A percentile compares a stretch with the other conserved stretches of the same genome.
Evolutionary conservation across 768 basidiomycete species (phyloP).

Genomic region (Epithele typhae): DNA sequence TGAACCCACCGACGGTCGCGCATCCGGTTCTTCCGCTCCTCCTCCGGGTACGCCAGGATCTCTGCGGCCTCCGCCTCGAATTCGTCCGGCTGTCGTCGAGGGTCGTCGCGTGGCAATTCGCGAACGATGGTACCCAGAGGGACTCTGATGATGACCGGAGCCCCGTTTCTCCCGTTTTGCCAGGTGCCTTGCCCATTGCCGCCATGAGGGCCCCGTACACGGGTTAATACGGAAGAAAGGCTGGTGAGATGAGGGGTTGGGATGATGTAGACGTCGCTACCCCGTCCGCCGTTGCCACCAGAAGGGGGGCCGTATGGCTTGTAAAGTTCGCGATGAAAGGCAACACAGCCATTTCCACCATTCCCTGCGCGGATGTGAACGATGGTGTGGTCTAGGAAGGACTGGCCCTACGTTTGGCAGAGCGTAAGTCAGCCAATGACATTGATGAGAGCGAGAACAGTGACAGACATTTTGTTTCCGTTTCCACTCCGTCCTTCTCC

Average conservation of each 20-base stretch:
- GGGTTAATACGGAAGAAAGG: conserved; percentile 66
- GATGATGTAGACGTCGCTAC: conserved; percentile 81
- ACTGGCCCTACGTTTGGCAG: conserved; percentile 58
- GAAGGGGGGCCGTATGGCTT: conserved; percentile 84
- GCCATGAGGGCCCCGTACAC: conserved; percentile 65
- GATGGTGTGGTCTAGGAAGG: conserved; percentile 79
- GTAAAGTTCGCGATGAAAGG: conserved; percentile 90
- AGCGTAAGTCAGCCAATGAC: background rate
- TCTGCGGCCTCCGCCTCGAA: conserved; percentile 72
- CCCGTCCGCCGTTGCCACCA: conserved; percentile 88
- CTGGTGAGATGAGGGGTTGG: conserved; percentile 77
- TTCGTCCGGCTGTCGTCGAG: conserved; percentile 57
- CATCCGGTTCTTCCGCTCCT: conserved; percentile 54
- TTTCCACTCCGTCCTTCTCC: conserved; percentile 70
- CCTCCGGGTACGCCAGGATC: conserved; percentile 40
- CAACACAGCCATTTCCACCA: conserved; percentile 89
- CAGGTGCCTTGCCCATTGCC: conserved; percentile 78
- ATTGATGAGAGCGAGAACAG: background rate
- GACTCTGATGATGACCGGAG: conserved; percentile 72
- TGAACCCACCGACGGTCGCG: conserved; percentile 73
- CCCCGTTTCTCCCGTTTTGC: conserved; percentile 75
- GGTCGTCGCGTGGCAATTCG: conserved; percentile 65
- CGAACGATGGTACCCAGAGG: conserved; percentile 89
- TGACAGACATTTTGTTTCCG: conserved; percentile 59
- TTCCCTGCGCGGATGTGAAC: conserved; percentile 80